Conservation (phyloP, 2,329 filamentous ascomycete species). For the Ophiostoma novo-ulmi region DNA sequence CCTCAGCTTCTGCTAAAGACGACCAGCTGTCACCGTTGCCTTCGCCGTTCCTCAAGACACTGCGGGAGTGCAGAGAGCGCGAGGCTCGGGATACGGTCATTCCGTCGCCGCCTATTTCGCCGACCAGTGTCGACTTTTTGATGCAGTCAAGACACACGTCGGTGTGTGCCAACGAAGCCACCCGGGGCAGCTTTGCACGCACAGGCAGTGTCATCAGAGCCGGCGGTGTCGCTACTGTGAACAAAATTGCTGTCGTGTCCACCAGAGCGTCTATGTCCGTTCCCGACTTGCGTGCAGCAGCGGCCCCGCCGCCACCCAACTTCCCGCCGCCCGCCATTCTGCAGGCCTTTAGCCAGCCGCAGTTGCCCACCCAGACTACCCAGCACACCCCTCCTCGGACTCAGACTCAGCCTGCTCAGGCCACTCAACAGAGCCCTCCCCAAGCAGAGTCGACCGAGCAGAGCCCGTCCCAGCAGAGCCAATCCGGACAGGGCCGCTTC, state of each 20-base stretch:
- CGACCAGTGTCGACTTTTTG: constrained; percentile 48
- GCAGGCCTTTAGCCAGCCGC: background rate
- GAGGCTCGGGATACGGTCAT: background rate
- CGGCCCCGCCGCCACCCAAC: constrained; percentile 9
- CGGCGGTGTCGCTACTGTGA: background rate
- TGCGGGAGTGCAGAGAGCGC: background rate
- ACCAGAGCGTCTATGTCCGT: constrained; percentile 31
- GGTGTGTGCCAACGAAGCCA: constrained; percentile 24
- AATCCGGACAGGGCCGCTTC: constrained; percentile 37
- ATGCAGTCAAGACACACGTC: constrained; percentile 35
- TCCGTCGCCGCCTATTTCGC: constrained; percentile 47
- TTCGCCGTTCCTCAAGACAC: background rate
- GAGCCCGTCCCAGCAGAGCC: constrained; percentile 24
- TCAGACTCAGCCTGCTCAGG: background rate
- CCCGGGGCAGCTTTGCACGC: background rate
- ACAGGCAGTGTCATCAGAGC: background rate
- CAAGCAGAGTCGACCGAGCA: constrained; percentile 19
- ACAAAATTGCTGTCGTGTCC: constrained; percentile 1
- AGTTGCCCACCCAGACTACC: background rate
- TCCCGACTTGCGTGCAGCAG: constrained; percentile 16
- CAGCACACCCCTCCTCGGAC: too few relatives aligned
- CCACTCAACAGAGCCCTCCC: background rate
- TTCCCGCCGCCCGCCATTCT: constrained; percentile 9
- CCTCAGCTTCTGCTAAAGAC: background rate
- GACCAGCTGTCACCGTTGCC: constrained; percentile 21